A percentile compares a stretch with the other conserved stretches of the same genome.
Evolutionary conservation across 225 moss, liverwort and hornwort species (phyloP).

Genomic region (Pleurozium schreberi): DNA sequence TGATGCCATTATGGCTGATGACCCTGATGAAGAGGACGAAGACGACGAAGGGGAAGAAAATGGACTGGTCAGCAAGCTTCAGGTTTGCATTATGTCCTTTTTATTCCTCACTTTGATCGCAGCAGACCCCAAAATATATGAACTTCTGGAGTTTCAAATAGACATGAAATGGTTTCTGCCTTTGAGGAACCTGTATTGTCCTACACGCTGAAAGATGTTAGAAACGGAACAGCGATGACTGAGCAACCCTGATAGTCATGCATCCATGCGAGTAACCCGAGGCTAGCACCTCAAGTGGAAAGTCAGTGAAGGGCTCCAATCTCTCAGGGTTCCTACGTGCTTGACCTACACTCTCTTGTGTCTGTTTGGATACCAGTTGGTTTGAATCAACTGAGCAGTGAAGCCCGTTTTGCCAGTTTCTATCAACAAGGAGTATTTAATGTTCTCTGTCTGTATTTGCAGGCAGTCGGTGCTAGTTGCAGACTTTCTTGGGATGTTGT

Average conservation of each 20-base stretch:
- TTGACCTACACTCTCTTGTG: neutral
- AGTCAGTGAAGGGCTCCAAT: neutral
- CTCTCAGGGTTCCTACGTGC: neutral
- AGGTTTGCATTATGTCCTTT: slow-evolving; percentile 9
- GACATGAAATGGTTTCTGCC: neutral
- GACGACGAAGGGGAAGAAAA: slow-evolving; percentile 44
- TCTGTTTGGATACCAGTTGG: neutral
- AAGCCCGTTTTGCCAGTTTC: neutral
- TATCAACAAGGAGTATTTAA: neutral
- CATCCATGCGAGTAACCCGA: neutral
- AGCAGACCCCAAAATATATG: neutral
- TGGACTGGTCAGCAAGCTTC: slow-evolving; percentile 21
- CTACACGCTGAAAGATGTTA: neutral
- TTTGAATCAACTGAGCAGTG: neutral
- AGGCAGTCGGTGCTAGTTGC: slow-evolving; percentile 13
- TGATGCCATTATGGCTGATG: slow-evolving; percentile 67
- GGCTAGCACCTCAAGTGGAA: neutral
- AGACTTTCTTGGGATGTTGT: slow-evolving; percentile 55
- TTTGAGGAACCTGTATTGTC: neutral
- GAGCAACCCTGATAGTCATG: neutral
- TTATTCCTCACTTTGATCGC: neutral
- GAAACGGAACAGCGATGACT: neutral
- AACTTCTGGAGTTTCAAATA: neutral
- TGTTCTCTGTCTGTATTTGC: neutral
- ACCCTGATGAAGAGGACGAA: slow-evolving; percentile 43